A percentile compares a stretch with the other conserved stretches of the same genome.
phyloP scores from a whole-genome alignment of 441 rosid genomes.

The Cnidoscolus chayamansa region DNA sequence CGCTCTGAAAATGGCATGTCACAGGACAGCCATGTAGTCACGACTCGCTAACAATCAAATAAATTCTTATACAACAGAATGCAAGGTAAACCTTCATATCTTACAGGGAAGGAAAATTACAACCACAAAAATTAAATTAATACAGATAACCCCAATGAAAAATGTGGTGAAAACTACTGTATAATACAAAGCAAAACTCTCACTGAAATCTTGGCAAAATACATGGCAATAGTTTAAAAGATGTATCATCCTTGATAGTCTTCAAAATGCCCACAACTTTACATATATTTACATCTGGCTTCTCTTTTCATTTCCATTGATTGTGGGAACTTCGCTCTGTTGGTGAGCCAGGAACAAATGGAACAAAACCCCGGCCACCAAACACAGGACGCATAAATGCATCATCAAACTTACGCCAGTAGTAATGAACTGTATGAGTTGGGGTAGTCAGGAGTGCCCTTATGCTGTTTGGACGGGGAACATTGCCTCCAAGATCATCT shows the following conservation, averaged over 20 bases:
- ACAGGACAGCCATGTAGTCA: too few species aligned
- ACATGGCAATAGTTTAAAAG: constrained; percentile 3
- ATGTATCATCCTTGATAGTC: neutral
- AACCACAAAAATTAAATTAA: neutral
- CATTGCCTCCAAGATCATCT: constrained; percentile 32
- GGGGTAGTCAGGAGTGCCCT: constrained; percentile 73
- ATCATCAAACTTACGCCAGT: constrained; percentile 86
- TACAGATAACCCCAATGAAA: neutral
- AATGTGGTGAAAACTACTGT: neutral
- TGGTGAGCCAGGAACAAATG: constrained; percentile 80
- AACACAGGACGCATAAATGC: constrained; percentile 90
- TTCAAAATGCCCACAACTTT: constrained; percentile 18
- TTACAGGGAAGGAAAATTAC: neutral
- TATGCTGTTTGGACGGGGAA: constrained; percentile 52
- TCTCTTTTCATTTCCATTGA: constrained; percentile 29
- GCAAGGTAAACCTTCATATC: neutral
- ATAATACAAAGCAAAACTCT: constrained; percentile 19
- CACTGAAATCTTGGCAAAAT: neutral
- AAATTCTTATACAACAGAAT: neutral
- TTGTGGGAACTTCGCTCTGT: constrained; percentile 45
- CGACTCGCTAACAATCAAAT: too few species aligned
- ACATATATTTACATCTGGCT: constrained; percentile 26
- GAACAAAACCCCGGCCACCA: constrained; percentile 94
- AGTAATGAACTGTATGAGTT: constrained; percentile 75
- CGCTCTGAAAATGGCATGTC: too few species aligned